Base-by-base conservation (phyloP, 257 asterid species). In the Primulina tabacum region DNA sequence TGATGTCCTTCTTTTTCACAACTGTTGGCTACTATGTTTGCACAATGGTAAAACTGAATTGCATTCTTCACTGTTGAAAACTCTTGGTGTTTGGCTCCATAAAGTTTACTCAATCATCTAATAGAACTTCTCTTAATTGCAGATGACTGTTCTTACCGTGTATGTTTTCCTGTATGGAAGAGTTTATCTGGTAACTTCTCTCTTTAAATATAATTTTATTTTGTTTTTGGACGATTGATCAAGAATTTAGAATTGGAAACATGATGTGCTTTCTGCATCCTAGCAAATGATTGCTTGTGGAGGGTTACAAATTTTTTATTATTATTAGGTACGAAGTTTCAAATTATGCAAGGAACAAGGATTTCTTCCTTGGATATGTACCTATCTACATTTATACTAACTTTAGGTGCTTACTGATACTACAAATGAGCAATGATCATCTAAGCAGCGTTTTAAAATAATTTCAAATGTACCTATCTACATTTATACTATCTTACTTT, bases 141-240 rank as follows among this genome's bases (percentile, higher is more conserved):
- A 93, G 99, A 93, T 93, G 99, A 93, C 99, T 18, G 99, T 93
- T 78, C 97, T 93, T 70, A 91, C 96, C 0, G 89, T 93, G 37
- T 93, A 93, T 76, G 56, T 93, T 65, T 93, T 90, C 78, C 85
- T 93, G 73, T 93, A 93, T 60, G 99, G 99, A 82, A 83, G 97
- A 82, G 92, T 87, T 76, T 93, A 93, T 81, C 91, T 93, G 92
- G 99, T 93, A 93, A 84, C 33, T 75, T 82, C 62, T 69, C 56
- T 21, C 53, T 57, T 67, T 17, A 34, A 66, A 55, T 71, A 7
- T 69, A 38, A 60, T 24, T 59, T 68, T 73, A 32, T 9, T 64
- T 50, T 60, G 2, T 17, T 70, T 71, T 70, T 4, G 21, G 18
- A 60, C 21, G 47, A 70, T 26, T 16, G n/a, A 30, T 26, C 50